Percentiles rank a stretch among this genome's conserved stretches.
Evolutionary conservation across 2,329 filamentous ascomycete genomes (phyloP).

Genomic region (Fusarium acutatum): DNA sequence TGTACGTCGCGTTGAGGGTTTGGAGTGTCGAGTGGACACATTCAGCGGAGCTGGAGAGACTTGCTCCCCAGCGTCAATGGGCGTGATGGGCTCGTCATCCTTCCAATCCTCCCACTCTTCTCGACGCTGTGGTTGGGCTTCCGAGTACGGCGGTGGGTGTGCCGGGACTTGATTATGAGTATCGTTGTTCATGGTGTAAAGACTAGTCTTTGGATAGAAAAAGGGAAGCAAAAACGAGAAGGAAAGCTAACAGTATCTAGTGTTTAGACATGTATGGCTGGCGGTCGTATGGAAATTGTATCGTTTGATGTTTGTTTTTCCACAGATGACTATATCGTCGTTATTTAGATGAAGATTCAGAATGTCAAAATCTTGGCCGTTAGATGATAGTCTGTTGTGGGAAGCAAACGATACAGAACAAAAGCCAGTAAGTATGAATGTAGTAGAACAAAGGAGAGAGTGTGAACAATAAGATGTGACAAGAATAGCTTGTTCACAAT

Average conservation of each 20-base stretch:
- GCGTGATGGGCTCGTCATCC: conserved; percentile 56
- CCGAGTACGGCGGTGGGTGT: conserved; percentile 24
- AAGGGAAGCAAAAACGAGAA: background rate
- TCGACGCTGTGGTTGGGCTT: conserved; percentile 31
- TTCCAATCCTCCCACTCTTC: conserved; percentile 66
- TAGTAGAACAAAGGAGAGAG: conserved; percentile 38
- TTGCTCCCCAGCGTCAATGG: conserved; percentile 51
- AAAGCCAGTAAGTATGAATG: conserved; percentile 12
- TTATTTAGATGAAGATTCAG: background rate
- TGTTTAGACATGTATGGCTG: conserved; percentile 23
- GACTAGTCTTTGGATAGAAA: conserved; percentile 9
- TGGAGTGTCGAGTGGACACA: conserved; percentile 18
- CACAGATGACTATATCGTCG: background rate
- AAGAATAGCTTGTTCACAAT: conserved; percentile 9
- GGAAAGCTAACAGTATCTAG: background rate
- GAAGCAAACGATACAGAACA: conserved; percentile 5
- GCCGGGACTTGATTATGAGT: conserved; percentile 16
- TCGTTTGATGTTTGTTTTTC: conserved; percentile 10
- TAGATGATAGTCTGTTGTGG: conserved; percentile 2
- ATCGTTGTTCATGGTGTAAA: conserved; percentile 25
- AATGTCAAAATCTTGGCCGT: background rate
- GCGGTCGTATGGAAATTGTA: conserved; percentile 4
- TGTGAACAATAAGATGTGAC: conserved; percentile 10
- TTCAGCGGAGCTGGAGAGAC: conserved; percentile 38
- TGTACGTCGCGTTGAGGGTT: conserved; percentile 34